Evolutionary conservation across 116 monocot species (phyloP), one percentile per base, ranked within the genome.

Genomic region (Trichopus zeylanicus): DNA sequence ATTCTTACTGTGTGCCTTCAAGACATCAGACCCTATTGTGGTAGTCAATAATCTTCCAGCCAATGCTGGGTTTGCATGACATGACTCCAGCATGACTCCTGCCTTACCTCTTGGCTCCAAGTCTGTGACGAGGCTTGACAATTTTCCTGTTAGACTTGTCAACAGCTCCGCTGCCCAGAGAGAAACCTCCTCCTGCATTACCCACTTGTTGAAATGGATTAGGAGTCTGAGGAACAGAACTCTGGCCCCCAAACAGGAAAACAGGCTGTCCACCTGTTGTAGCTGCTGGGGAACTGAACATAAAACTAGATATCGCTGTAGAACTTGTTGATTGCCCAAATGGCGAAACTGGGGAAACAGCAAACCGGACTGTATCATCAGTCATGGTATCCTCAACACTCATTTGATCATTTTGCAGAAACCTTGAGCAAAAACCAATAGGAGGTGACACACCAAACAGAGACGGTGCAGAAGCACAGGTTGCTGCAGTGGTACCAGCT

Each of bases 331-430:
- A 52, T 26, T 79, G 86, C 12, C 85, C 89, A 74, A 90, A 85
- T 29, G 27, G 29, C 27, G 75, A 65, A 31, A 65, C 26, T 7
- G 59, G 24, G 16, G 64, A 73, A 57, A 32, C 53, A 18, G 62
- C 23, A 26, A 59, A 25, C 73, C 62, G 76, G 30, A 46, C 62
- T 24, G 58, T 67, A 55, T 82, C 82, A 39, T 75, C 82, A 42
- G 73, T 58, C 79, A 93, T 93, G 67, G 62, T 74, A 32, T 88
- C 82, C 48, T 88, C 93, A 32, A 83, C 78, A 60, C 70, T 93
- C 89, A 88, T 93, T 67, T 85, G 93, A 70, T 82, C 85, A 64
- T 74, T 81, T 54, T 63, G 81, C 18, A 70, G 77, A 11, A 78
- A 74, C 16, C 56, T 61, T 27, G 75, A 71, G 73, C 59, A 60